Evolutionary conservation across 2,329 filamentous ascomycete genomes (phyloP), one percentile per base, ranked within the genome.

Genomic region (Phialophora macrospora): DNA sequence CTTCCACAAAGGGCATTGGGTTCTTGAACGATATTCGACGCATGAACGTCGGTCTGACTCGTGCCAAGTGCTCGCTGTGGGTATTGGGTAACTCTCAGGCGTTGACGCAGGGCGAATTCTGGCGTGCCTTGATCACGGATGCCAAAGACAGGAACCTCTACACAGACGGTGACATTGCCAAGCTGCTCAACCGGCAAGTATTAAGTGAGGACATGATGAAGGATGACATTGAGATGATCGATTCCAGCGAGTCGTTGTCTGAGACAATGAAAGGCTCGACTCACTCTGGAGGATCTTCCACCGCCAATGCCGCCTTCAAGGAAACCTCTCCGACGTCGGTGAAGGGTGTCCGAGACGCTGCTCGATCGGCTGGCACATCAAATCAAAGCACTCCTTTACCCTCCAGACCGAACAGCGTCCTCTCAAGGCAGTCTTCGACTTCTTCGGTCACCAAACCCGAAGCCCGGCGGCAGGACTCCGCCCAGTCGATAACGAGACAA

Each of bases 31-130:
- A 99, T 77, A 97, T 99, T 75, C 88, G 95, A 65, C 94, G 95
- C 84, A 98, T 99, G 96, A 99, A 99, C 78, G 95, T 99, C 74
- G 95, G 95, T 80, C 83, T 99, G 66, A 99, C 95, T 24, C 90
- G 95, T 82, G 96, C 95, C 4, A 97, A 97, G 78, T 97, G 92
- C 9, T 97, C 94, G 38, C 84, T 99, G 9, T 99, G 94, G 91
- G 94, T 99, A 64, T 84, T 99, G 28, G 95, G 95, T 71, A 96
- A 98, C 77, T 95, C 95, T 0, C 85, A 90, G 64, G 92, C 93
- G 38, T 84, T 99, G 60, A 83, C 90, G 26, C 90, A 96, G 74
- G 95, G 95, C 66, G 87, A 95, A 74, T 97, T 92, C 78, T 99
- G 96, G 95, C 88, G 85, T 68, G 89, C 89, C 69, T 84, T 99